Evolutionary conservation across 1,139 yeast species (phyloP).

Genomic region (Geotrichum histeridarum): DNA sequence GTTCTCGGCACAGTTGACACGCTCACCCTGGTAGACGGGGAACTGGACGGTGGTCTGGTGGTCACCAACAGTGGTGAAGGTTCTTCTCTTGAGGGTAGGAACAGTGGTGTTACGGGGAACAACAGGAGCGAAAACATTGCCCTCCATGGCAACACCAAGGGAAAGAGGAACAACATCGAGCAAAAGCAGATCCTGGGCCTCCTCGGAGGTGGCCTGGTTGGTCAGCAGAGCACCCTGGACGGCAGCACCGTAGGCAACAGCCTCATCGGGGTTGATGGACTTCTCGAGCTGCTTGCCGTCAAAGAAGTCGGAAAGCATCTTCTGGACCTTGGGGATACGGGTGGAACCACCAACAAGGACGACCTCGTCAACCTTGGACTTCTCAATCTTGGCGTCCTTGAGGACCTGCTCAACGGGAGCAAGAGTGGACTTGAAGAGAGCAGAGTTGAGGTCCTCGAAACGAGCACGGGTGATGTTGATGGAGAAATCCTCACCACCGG

Average conservation of each 20-base stretch:
- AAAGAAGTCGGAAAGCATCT: constrained; percentile 78
- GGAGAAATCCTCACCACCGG: constrained; percentile 77
- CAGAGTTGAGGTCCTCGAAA: constrained; percentile 83
- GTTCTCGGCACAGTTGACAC: constrained; percentile 99
- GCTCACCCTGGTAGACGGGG: constrained; percentile 99
- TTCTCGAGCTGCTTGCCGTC: constrained; percentile 88
- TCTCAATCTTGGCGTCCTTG: constrained; percentile 74
- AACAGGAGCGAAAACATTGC: constrained; percentile 97
- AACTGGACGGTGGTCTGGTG: constrained; percentile 98
- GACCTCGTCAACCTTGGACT: constrained; percentile 76
- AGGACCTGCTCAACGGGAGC: constrained; percentile 84
- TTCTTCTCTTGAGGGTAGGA: constrained; percentile 99
- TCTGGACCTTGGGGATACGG: constrained; percentile 91
- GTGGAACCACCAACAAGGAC: constrained; percentile 91
- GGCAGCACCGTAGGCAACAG: constrained; percentile 98
- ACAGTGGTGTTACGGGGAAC: constrained; percentile 99
- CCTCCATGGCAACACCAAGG: constrained; percentile 99
- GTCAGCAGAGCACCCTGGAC: constrained; percentile 99
- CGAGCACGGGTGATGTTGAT: constrained; percentile 84
- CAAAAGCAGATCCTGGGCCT: constrained; percentile 93
- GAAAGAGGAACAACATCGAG: constrained; percentile 98
- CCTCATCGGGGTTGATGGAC: constrained; percentile 90
- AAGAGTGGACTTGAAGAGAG: constrained; percentile 76
- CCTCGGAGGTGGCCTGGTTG: constrained; percentile 95
- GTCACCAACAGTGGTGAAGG: constrained; percentile 99